Evolutionary conservation across 2,329 filamentous ascomycete species (phyloP).

Genomic region (Ceratocystis alfenasii): DNA sequence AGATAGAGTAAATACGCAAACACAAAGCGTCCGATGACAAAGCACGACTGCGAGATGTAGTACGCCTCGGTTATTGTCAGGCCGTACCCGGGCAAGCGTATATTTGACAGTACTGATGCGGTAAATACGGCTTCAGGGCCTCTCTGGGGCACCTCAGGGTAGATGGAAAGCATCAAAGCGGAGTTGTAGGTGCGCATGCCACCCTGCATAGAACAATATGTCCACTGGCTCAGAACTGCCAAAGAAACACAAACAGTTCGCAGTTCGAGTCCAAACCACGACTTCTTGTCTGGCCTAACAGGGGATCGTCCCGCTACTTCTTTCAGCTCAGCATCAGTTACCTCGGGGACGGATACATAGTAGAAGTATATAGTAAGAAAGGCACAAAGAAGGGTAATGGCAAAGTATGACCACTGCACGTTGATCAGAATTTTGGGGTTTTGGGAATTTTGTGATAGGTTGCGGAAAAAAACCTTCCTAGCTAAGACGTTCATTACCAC

Average conservation of each 20-base stretch:
- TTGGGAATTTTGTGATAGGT: conserved; percentile 38
- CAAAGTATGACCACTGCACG: conserved; percentile 79
- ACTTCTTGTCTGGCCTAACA: conserved; percentile 39
- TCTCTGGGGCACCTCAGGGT: conserved; percentile 30
- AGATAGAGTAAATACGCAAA: conserved; percentile 53
- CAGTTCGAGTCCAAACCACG: conserved; percentile 40
- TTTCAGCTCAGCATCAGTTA: conserved; percentile 44
- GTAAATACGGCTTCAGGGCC: conserved; percentile 27
- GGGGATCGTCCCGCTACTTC: conserved; percentile 37
- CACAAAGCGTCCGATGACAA: conserved; percentile 61
- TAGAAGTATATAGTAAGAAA: conserved; percentile 57
- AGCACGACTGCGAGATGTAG: conserved; percentile 58
- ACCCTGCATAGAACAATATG: conserved; percentile 65
- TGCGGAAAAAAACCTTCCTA: conserved; percentile 56
- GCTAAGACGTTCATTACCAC: conserved; percentile 62
- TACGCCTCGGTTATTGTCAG: conserved; percentile 53
- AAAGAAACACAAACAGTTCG: conserved; percentile 51
- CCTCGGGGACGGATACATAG: conserved; percentile 54
- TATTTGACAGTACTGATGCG: neutral
- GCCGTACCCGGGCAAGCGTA: conserved; percentile 33
- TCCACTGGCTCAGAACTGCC: conserved; percentile 64
- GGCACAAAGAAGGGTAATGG: conserved; percentile 62
- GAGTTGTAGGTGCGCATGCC: conserved; percentile 50
- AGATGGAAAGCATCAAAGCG: conserved; percentile 34
- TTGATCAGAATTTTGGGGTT: conserved; percentile 47